phyloP scores from a whole-genome alignment of 768 basidiomycete genomes.

The Phanerodontia chrysosporium region DNA sequence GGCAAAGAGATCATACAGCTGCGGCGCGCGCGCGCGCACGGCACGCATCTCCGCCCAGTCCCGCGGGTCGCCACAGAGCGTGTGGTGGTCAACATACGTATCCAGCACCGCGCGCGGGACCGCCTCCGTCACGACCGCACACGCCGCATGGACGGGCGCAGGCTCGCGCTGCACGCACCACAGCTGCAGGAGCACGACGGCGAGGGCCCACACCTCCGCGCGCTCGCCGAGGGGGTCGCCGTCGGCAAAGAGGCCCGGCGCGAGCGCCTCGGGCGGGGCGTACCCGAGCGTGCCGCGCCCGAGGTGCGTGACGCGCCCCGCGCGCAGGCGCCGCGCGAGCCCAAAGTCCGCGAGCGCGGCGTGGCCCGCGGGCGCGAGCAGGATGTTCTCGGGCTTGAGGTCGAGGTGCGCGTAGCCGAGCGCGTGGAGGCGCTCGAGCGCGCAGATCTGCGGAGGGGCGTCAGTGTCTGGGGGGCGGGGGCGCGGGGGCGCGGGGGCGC shows the following conservation, averaged over 20 bases:
- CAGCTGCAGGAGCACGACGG: not conserved
- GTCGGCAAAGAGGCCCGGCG: not conserved
- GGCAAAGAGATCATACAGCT: not conserved
- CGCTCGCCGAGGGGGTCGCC: not conserved
- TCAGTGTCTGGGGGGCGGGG: not conserved
- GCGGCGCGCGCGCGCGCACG: not conserved
- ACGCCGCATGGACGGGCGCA: too few species aligned
- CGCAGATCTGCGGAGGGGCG: not conserved
- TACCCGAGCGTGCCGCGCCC: not conserved
- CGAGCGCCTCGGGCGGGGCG: not conserved
- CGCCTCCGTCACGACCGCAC: not conserved
- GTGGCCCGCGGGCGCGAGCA: conserved; percentile 9
- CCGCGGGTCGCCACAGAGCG: not conserved
- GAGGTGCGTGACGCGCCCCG: too few species aligned
- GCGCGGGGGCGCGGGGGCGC: too few species aligned
- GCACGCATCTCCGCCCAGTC: not conserved
- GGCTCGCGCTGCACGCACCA: not conserved
- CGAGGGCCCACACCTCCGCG: not conserved
- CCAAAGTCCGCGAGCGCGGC: conserved; percentile 18
- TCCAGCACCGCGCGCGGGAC: too few species aligned
- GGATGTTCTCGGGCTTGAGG: conserved; percentile 18
- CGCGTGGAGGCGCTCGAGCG: not conserved
- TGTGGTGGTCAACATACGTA: not conserved
- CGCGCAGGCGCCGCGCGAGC: not conserved
- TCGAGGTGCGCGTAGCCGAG: conserved; percentile 12